These are phyloP conservation scores for Isochrysis galbana DNA, from an alignment of 78 protist species.

Conservation along the genomic window DNA sequence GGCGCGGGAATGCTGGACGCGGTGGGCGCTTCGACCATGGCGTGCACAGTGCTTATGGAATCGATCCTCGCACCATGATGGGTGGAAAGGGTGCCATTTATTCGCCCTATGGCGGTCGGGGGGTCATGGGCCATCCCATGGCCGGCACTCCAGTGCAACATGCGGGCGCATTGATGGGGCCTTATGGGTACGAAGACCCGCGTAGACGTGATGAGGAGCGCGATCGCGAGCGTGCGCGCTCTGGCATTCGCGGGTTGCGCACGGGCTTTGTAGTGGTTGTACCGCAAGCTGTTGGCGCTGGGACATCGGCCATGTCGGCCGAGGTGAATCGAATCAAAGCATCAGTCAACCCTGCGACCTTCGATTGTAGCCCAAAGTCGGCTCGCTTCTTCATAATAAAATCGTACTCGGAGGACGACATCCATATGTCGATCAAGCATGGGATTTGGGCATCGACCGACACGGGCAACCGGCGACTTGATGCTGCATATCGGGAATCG, in stretches of 20 bases:
- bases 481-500: constrained; percentile 26
- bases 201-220: not conserved
- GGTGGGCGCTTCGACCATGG: no score
- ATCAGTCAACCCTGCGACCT: not conserved
- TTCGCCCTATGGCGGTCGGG: not conserved
- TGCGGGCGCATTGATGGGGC: no score
- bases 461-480: constrained; percentile 36
- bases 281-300: not conserved
- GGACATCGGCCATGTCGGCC: not conserved
- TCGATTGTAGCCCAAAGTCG: not conserved
- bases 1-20: not conserved
- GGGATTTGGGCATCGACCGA: constrained; percentile 28
- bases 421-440: constrained; percentile 49
- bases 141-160: no score
- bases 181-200: not conserved
- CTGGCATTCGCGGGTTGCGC: not conserved
- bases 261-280: not conserved
- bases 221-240: not conserved
- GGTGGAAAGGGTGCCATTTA: not conserved
- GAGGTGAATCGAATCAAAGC: not conserved
- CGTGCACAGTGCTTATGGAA: no score
- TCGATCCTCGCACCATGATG: no score
- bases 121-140: not conserved
- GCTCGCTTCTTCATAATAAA: constrained; percentile 53
- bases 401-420: constrained; percentile 45